phyloP scores from a whole-genome alignment of 2,329 filamentous ascomycete genomes.

The Hortaea sp. region DNA sequence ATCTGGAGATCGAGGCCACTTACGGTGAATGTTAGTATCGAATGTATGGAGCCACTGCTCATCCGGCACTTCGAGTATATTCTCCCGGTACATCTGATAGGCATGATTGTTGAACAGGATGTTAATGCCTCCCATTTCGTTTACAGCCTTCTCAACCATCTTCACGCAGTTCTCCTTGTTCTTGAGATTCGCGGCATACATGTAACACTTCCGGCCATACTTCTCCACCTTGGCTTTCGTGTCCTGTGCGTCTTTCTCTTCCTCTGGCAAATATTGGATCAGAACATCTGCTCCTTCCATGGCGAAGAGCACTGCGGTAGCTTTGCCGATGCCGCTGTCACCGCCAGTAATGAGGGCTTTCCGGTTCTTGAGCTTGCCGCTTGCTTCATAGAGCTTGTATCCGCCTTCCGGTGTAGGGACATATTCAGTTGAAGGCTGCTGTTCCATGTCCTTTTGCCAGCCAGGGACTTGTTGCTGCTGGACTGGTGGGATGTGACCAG shows the following conservation, averaged over 20 bases:
- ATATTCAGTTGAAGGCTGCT: constrained; percentile 51
- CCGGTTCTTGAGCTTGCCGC: constrained; percentile 65
- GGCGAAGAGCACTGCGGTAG: constrained; percentile 65
- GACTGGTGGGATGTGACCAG: constrained; percentile 3
- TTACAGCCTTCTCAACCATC: constrained; percentile 55
- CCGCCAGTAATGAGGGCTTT: constrained; percentile 73
- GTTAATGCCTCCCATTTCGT: constrained; percentile 59
- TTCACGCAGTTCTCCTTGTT: constrained; percentile 59
- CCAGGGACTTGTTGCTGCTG: constrained; percentile 45
- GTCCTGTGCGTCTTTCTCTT: constrained; percentile 65
- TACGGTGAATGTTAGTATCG: constrained; percentile 65
- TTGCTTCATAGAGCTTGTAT: constrained; percentile 61
- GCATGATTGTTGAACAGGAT: constrained; percentile 65
- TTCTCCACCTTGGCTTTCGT: constrained; percentile 62
- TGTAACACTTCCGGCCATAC: constrained; percentile 54
- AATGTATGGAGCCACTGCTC: constrained; percentile 75
- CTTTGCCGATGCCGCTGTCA: constrained; percentile 68
- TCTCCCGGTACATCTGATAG: constrained; percentile 62
- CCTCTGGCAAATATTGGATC: constrained; percentile 64
- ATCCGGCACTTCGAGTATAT: constrained; percentile 63
- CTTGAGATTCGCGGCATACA: constrained; percentile 55
- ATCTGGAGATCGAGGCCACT: constrained; percentile 3
- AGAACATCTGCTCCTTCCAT: constrained; percentile 68
- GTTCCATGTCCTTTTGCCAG: constrained; percentile 45
- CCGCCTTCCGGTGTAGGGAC: constrained; percentile 59